These are phyloP conservation scores for Marasmius oreades DNA, from an alignment of 1,284 basidiomycete species.

Conservation along the genomic window DNA sequence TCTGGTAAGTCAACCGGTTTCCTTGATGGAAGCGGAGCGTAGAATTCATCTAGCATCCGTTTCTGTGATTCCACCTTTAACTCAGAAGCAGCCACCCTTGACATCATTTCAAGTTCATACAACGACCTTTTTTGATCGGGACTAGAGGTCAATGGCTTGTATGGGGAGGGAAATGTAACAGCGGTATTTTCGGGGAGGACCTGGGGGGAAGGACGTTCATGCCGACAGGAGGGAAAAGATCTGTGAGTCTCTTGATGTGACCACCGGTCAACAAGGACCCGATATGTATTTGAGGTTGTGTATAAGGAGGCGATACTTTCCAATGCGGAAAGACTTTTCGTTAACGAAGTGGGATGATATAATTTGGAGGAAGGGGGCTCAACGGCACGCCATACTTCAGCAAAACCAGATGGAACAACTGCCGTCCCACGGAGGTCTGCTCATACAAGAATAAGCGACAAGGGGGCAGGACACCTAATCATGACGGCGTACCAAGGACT, in stretches of 20 bases:
- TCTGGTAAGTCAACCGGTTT: neutral
- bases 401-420: constrained; percentile 15
- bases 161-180: constrained; percentile 3
- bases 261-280: constrained; percentile 6
- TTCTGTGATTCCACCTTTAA: too few relatives aligned
- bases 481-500: constrained; percentile 56
- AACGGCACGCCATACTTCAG: constrained; percentile 6
- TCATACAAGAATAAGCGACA: neutral
- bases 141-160: neutral
- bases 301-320: neutral
- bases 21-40: neutral
- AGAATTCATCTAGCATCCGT: neutral
- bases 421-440: constrained; percentile 52
- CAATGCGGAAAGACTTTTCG: constrained; percentile 6
- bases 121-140: neutral
- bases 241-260: neutral
- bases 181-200: neutral
- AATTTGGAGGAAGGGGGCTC: neutral
- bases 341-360: constrained; percentile 14
- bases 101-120: neutral
- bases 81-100: neutral
- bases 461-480: too few relatives aligned
- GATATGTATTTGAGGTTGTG: constrained; percentile 7
- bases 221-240: neutral
- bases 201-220: neutral